A percentile compares a stretch with the other conserved stretches of the same genome.
Conservation (phyloP, 257 asterid species). For the Coffea eugenioides region DNA sequence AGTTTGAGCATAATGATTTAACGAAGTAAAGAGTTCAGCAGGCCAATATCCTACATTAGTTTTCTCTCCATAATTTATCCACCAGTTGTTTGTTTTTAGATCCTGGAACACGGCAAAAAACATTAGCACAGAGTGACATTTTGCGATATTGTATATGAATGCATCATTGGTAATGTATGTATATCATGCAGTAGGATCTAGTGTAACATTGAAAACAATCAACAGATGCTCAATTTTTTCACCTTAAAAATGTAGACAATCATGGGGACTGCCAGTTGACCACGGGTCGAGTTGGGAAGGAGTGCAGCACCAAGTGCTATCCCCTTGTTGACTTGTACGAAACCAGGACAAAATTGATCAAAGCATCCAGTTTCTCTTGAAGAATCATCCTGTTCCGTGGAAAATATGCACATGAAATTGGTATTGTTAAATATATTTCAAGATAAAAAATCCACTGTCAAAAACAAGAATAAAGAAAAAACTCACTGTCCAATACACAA, state of each 20-base stretch:
- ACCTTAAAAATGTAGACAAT: constrained; percentile 53
- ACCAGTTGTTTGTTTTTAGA: constrained; percentile 47
- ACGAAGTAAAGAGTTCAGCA: constrained; percentile 29
- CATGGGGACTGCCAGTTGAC: constrained; percentile 50
- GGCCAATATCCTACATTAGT: constrained; percentile 70
- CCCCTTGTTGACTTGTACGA: constrained; percentile 56
- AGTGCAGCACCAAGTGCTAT: constrained; percentile 72
- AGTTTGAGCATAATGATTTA: constrained; percentile 33
- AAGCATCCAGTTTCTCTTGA: neutral
- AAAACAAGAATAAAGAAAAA: neutral
- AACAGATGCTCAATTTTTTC: neutral
- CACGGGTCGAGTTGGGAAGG: constrained; percentile 52
- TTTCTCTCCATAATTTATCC: constrained; percentile 57
- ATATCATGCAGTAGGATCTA: no score
- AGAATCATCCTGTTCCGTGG: constrained; percentile 26
- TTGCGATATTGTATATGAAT: no score
- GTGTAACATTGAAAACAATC: neutral
- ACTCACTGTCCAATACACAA: constrained; percentile 12
- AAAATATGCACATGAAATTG: neutral
- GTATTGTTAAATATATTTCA: neutral
- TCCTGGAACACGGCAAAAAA: constrained; percentile 32
- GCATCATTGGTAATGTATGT: no score
- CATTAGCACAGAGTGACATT: no score
- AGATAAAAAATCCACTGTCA: neutral
- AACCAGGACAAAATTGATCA: constrained; percentile 5